These are phyloP conservation scores for Eutypella sp. DNA, from an alignment of 2,329 filamentous ascomycete genomes.

Conservation along the genomic window DNA sequence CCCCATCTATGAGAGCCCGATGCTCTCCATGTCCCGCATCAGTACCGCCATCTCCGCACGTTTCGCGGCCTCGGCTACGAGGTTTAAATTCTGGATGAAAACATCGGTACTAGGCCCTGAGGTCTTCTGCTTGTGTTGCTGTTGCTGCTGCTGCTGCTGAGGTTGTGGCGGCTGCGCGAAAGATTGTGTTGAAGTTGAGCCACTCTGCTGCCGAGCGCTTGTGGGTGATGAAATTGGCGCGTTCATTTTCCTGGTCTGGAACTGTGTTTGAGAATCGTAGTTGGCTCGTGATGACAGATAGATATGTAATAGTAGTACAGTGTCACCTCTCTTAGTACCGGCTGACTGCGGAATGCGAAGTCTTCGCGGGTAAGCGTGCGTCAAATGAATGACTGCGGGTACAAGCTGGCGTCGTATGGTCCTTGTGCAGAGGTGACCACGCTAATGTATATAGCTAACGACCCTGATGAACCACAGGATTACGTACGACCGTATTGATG, in stretches of 20 bases:
- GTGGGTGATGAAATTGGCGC: slow-evolving; percentile 25
- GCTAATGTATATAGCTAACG: too few relatives aligned
- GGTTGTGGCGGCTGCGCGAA: slow-evolving; percentile 19
- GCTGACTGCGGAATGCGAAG: too few relatives aligned
- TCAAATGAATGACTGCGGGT: too few relatives aligned
- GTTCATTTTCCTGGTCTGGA: slow-evolving; percentile 22
- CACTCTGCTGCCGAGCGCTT: slow-evolving; percentile 8
- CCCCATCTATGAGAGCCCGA: slow-evolving; percentile 46
- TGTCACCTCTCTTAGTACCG: too few relatives aligned
- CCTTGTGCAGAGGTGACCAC: too few relatives aligned
- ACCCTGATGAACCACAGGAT: too few relatives aligned
- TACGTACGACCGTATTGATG: too few relatives aligned
- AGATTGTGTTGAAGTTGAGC: slow-evolving; percentile 10
- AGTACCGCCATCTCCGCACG: slow-evolving; percentile 85
- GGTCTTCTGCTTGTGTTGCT: slow-evolving; percentile 15
- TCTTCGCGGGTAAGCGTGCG: too few relatives aligned
- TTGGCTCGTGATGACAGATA: neutral
- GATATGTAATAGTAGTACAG: slow-evolving; percentile 5
- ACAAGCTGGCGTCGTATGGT: too few relatives aligned
- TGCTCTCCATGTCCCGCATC: slow-evolving; percentile 77
- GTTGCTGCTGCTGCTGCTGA: slow-evolving; percentile 18
- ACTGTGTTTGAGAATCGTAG: neutral
- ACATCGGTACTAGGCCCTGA: slow-evolving; percentile 42
- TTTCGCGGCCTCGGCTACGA: slow-evolving; percentile 90
- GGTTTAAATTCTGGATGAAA: slow-evolving; percentile 75